phyloP scores from a whole-genome alignment of 371 early-diverging fungal genomes.

The Synchytrium microbalum region DNA sequence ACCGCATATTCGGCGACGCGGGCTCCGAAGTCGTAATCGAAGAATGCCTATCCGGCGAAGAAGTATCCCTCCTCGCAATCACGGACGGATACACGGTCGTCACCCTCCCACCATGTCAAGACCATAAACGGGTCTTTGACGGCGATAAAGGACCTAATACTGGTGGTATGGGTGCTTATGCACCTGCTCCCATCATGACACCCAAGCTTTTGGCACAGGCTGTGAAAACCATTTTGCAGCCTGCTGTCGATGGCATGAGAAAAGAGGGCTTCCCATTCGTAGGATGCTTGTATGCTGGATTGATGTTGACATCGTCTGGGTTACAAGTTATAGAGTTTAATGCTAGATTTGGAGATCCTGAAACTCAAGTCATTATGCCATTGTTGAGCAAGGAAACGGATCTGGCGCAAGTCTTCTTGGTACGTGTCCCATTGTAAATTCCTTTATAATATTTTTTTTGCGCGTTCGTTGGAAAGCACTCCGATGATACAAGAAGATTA shows the following conservation, averaged over 20 bases:
- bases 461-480: constrained; percentile 5
- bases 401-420: constrained; percentile 76
- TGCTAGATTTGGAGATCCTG: constrained; percentile 95
- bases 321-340: constrained; percentile 96
- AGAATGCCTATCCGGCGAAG: constrained; percentile 87
- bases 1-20: constrained; percentile 79
- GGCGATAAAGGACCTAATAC: constrained; percentile 94
- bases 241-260: constrained; percentile 93
- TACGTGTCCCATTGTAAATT: constrained; percentile 8
- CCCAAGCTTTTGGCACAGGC: constrained; percentile 61
- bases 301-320: constrained; percentile 85
- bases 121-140: constrained; percentile 92
- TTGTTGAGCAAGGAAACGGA: constrained; percentile 75
- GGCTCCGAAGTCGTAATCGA: constrained; percentile 92
- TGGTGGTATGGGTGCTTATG: constrained; percentile 98
- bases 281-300: constrained; percentile 93
- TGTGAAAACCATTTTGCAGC: constrained; percentile 72
- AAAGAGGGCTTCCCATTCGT: constrained; percentile 88
- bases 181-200: constrained; percentile 89
- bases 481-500: not conserved
- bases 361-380: constrained; percentile 91
- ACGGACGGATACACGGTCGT: constrained; percentile 93
- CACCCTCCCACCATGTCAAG: constrained; percentile 87
- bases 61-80: constrained; percentile 83
- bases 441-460: not conserved